A percentile compares a stretch with the other conserved stretches of the same genome.
Conservation (phyloP, 768 basidiomycete genomes). For the Leccinum broughii region DNA sequence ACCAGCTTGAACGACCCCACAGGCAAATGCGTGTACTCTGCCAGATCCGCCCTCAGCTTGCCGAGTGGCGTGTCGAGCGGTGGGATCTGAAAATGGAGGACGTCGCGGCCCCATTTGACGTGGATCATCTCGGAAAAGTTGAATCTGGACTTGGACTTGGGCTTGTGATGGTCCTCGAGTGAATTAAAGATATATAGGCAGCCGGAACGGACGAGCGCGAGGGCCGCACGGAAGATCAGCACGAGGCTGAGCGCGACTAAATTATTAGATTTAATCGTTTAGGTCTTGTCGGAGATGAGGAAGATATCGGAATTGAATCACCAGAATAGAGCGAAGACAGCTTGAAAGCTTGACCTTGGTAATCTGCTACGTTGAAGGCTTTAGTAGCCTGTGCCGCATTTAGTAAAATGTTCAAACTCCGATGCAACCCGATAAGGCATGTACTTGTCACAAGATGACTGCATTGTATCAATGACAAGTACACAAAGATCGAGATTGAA, state of each 20-base stretch:
- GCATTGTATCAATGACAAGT: no score
- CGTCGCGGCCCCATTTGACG: constrained; percentile 53
- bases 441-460: no score
- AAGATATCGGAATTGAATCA: constrained; percentile 2
- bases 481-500: background rate
- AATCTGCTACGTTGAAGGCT: constrained; percentile 1
- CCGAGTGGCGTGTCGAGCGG: constrained; percentile 57
- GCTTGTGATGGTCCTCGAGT: constrained; percentile 21
- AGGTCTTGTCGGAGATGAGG: constrained; percentile 1
- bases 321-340: constrained; percentile 32
- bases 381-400: background rate
- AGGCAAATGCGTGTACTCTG: constrained; percentile 74
- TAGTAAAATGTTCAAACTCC: no score
- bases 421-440: no score
- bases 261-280: background rate
- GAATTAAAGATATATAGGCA: constrained; percentile 5
- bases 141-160: background rate
- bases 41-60: constrained; percentile 58
- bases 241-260: constrained; percentile 36
- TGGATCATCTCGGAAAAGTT: constrained; percentile 30
- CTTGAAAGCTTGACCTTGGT: constrained; percentile 17
- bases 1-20: constrained; percentile 79
- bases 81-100: constrained; percentile 56
- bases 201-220: constrained; percentile 21
- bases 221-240: constrained; percentile 32